Evolutionary conservation across 1,139 yeast species (phyloP), one percentile per base, ranked within the genome.

Genomic region (Diutina neorugosa): DNA sequence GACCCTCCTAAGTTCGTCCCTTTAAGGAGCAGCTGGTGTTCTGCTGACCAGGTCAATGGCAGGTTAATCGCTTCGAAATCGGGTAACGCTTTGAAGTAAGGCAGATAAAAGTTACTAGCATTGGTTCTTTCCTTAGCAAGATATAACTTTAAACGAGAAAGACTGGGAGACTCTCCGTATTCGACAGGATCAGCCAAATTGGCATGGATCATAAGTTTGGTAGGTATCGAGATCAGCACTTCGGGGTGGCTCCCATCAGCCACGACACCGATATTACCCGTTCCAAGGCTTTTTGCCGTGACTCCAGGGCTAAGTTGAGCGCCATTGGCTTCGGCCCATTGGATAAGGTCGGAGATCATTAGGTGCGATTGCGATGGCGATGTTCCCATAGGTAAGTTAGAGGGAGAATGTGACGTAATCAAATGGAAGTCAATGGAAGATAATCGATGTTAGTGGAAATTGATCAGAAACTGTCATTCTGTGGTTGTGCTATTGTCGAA

Each of bases 81-180:
- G 0, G 96, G 96, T 25, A 89, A 71, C n/a, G 76, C 63, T 27
- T 71, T 65, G 40, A 88, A 62, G 61, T 87, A 90, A 0, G 84
- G 79, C 51, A 62, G 54, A 60, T 62, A 76, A 54, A 65, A 66
- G 3, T 71, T 65, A 12, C 58, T 55, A 8, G 46, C 40, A 3
- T 56, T 25, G 9, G 63, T 55, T 54, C 73, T 60, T 54, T 64
- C 74, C 51, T 65, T 65, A 14, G 82, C 74, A 55, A 82, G 63
- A 52, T 69, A 73, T 14, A 83, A 61, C 59, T 81, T 79, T 9
- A 78, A 66, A 14, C 78, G 61, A 0, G 76, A 65, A 60, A 78
- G 81, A 49, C 70, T 65, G 57, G 69, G 49, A 0, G 69, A 62
- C 21, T 60, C 59, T 0, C 57, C 56, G 16, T 61, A 63, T 9